Conservation (phyloP, 495 filamentous ascomycete species). For the Annulohypoxylon bovei region DNA sequence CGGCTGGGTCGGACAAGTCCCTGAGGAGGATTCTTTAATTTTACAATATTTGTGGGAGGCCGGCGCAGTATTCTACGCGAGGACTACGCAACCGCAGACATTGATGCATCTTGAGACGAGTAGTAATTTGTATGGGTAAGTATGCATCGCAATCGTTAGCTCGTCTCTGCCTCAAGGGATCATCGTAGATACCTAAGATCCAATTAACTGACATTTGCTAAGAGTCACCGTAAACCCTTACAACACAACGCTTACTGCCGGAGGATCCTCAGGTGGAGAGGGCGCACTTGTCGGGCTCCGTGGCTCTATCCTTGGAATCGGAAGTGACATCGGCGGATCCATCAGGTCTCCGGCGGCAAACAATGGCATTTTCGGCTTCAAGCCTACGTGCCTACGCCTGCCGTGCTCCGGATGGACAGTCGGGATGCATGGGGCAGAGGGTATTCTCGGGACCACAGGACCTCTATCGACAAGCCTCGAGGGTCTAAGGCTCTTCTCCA, state of each 20-base stretch:
- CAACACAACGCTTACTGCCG: constrained; percentile 65
- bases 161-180: background rate
- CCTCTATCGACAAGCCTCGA: constrained; percentile 70
- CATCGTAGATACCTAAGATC: constrained; percentile 39
- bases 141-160: constrained; percentile 23
- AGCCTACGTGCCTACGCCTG: constrained; percentile 67
- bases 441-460: constrained; percentile 68
- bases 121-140: constrained; percentile 66
- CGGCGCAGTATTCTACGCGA: constrained; percentile 61
- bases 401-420: constrained; percentile 61
- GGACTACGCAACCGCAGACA: constrained; percentile 67
- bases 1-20: constrained; percentile 53
- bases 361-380: constrained; percentile 71
- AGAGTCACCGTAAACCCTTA: constrained; percentile 66
- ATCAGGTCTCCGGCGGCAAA: constrained; percentile 72
- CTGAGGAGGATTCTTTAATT: constrained; percentile 56
- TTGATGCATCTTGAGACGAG: constrained; percentile 70
- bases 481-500: constrained; percentile 73
- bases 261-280: constrained; percentile 75
- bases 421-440: constrained; percentile 66
- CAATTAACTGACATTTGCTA: constrained; percentile 35
- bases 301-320: constrained; percentile 71
- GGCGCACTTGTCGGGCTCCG: constrained; percentile 67
- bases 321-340: constrained; percentile 75
- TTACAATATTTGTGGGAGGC: constrained; percentile 57